Evolutionary conservation across 129 eudicot species (phyloP).

Genomic region (Pittosporum tobira): DNA sequence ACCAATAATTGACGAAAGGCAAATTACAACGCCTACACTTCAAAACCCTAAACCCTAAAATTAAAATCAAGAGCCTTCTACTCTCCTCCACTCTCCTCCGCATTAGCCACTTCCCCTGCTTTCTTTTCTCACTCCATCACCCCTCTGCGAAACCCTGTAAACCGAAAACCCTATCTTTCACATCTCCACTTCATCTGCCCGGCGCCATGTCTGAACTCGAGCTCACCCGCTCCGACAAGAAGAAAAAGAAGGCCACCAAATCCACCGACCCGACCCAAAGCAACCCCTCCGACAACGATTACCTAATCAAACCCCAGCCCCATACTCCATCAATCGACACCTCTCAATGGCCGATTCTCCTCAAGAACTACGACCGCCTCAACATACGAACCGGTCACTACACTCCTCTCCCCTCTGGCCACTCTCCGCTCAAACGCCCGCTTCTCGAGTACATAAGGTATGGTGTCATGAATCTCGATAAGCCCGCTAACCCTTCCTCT

Average conservation of each 20-base stretch:
- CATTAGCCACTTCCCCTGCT: too few relatives aligned
- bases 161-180: constrained; percentile 26
- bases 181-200: constrained; percentile 9
- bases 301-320: constrained; percentile 64
- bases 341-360: constrained; percentile 76
- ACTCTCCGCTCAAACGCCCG: constrained; percentile 82
- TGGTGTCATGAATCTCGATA: constrained; percentile 70
- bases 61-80: not conserved
- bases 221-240: constrained; percentile 43
- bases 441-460: constrained; percentile 71
- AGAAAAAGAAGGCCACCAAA: constrained; percentile 49
- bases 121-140: not conserved
- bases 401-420: constrained; percentile 91
- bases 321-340: constrained; percentile 64
- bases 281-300: constrained; percentile 26
- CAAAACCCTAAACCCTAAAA: constrained; percentile 4
- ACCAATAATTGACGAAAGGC: too few relatives aligned
- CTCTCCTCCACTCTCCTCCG: not conserved
- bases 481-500: constrained; percentile 82
- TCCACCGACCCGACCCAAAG: constrained; percentile 12
- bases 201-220: constrained; percentile 56
- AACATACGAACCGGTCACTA: constrained; percentile 86
- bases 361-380: constrained; percentile 70
- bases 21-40: not conserved
- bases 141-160: constrained; percentile 2